Conservation (phyloP, 352 stramenopile species). For the Phytophthora parvispora region DNA sequence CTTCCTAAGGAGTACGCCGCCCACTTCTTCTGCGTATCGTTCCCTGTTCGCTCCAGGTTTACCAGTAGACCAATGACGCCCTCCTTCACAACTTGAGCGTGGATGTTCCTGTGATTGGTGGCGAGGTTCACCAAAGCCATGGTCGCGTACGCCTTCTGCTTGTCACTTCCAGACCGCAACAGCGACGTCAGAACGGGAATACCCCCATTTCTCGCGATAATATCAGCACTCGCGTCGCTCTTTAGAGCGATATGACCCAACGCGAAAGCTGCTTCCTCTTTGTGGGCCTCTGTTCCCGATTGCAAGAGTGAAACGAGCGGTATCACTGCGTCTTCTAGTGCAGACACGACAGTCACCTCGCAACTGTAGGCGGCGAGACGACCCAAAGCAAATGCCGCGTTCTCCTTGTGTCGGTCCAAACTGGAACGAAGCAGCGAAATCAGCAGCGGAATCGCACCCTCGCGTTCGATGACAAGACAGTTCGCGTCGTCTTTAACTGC, state of each 20-base stretch:
- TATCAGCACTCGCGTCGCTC: background rate
- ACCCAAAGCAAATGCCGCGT: slow-evolving; percentile 3
- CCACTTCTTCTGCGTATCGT: slow-evolving; percentile 2
- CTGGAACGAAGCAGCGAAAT: background rate
- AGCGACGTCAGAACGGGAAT: background rate
- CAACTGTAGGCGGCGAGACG: background rate
- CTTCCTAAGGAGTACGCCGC: slow-evolving; percentile 10
- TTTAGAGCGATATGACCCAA: slow-evolving; percentile 4
- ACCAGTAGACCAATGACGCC: background rate
- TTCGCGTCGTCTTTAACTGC: background rate
- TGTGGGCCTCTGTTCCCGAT: slow-evolving; percentile 2
- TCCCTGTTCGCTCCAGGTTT: background rate
- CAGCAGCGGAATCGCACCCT: background rate
- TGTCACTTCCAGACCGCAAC: background rate
- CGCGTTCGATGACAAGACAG: background rate
- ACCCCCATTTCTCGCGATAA: background rate
- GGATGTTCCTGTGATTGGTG: background rate
- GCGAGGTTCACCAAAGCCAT: slow-evolving; percentile 6
- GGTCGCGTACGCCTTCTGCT: slow-evolving; percentile 11
- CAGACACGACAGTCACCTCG: background rate
- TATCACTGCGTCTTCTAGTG: background rate
- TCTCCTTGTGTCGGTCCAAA: slow-evolving; percentile 9
- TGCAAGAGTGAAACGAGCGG: background rate
- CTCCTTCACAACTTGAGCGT: background rate
- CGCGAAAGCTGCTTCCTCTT: slow-evolving; percentile 7